Evolutionary conservation across 176 grass and related monocot species (phyloP), one percentile per base, ranked within the genome.

Genomic region (Carex scoparia): DNA sequence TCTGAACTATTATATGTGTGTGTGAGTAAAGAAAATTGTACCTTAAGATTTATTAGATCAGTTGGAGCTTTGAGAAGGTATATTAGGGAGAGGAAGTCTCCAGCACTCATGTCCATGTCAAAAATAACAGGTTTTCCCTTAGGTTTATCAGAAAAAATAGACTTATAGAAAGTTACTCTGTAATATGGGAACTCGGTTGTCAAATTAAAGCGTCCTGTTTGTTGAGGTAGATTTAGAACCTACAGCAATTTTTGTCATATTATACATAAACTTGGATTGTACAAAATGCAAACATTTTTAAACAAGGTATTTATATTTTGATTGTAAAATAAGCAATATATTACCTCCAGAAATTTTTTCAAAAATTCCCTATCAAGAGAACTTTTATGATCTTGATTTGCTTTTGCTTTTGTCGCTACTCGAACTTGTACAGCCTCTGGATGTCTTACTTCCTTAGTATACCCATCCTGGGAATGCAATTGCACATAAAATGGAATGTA

Each of bases 71-170:
- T 95, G n/a, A 95, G 91, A 84, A 95, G 87, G 64, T 84, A 95
- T 27, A 93, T 10, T 58, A 95, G 87, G 30, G 94, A 84, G 61
- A 95, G 56, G 83, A 95, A 95, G 90, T 95, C 94, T 65, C 94
- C 91, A 49, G 94, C 87, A 72, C 94, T 95, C 94, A 95, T 95
- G 51, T 95, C 94, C 91, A 91, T 95, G 84, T 93, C 91, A 18
- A 93, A 91, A 2, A 95, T 37, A 83, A 93, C 57, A 6, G 87
- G 63, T 70, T 86, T 93, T 77, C 94, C 94, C 60, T 75, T 89
- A 33, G 73, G 79, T 66, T 37, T 81, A 65, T 70, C 79, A n/a
- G 74, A 31, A 42, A 87, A 85, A 71, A 85, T 84, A 31, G 87
- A 87, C 79, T 80, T 86, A 56, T 93, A 92, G 1, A 91, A 14